These are phyloP conservation scores for Hypomyces rosellus DNA, from an alignment of 2,329 filamentous ascomycete genomes.

Conservation along the genomic window DNA sequence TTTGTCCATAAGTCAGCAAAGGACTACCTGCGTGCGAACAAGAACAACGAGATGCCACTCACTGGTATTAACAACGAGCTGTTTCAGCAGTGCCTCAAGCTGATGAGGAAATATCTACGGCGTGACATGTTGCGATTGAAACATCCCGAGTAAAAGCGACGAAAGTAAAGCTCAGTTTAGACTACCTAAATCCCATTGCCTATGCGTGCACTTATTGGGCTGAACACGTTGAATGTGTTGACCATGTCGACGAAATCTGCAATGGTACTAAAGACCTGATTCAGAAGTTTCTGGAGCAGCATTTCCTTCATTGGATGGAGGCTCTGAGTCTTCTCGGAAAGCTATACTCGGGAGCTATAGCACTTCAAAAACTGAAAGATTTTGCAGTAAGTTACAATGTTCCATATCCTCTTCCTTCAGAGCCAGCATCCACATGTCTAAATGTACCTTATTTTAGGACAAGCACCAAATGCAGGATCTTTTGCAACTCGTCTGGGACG, in stretches of 20 bases:
- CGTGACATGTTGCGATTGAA: conserved; percentile 19
- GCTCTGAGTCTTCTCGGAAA: conserved; percentile 29
- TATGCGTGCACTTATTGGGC: conserved; percentile 20
- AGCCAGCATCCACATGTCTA: not conserved
- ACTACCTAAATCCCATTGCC: conserved; percentile 1
- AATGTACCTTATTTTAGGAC: not conserved
- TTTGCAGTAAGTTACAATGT: not conserved
- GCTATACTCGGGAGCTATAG: conserved; percentile 15
- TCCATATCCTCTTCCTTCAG: not conserved
- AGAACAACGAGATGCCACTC: not conserved
- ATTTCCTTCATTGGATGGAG: conserved; percentile 38
- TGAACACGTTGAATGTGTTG: conserved; percentile 6
- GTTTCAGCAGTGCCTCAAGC: conserved; percentile 6
- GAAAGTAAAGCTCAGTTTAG: not conserved
- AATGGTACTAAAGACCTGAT: conserved; percentile 18
- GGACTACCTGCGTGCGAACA: conserved; percentile 33
- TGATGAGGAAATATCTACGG: not conserved
- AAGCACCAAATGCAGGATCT: not conserved
- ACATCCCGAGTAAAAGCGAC: not conserved
- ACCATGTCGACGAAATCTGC: not conserved
- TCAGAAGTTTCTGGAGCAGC: conserved; percentile 26
- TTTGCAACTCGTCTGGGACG: conserved; percentile 19
- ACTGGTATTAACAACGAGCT: not conserved
- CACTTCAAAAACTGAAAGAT: conserved; percentile 8
- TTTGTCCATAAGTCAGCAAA: conserved; percentile 39